Evolutionary conservation across 164 flowering plant genomes (phyloP), one percentile per base, ranked within the genome.

Genomic region (Annona cherimola): DNA sequence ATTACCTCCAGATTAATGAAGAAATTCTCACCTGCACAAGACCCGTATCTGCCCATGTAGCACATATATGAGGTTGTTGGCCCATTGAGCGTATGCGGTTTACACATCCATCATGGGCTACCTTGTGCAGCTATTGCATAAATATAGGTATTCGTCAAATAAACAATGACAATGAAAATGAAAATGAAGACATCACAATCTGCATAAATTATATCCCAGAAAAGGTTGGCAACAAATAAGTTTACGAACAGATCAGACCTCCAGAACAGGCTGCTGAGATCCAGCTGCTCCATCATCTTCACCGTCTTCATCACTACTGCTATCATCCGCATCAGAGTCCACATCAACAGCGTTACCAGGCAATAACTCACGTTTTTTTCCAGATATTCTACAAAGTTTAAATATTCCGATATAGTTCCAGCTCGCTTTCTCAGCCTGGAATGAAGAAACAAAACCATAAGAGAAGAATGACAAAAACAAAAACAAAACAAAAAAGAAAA

Each of bases 41-140:
- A 54, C 98, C 97, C 70, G 87, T 76, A 76, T 96, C 98, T 12
- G 84, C 93, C 98, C 97, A 96, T 57, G 98, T 83, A 42, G 96
- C 99, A 86, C 93, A 88, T 74, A 96, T 90, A 73, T 96, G 96
- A 60, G 98, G 96, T 74, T 80, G 82, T 73, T 96, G 97, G 45
- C 84, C 59, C 98, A 95, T 93, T 40, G 94, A 87, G 63, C 98
- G 94, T 66, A 93, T 90, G 18, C 98, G 88, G 75, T 96, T 96
- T 20, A 96, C 87, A 78, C 94, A 80, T 74, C 99, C 98, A 71
- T 86, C 84, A 87, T 91, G 99, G 59, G 84, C 78, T 69, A 93
- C 89, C 84, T 84, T 89, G 69, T 87, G 92, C 67, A 89, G 42
- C 99, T 96, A 89, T 71, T 54, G 65, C 72, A 72, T 3, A 61